phyloP scores from a whole-genome alignment of 2,329 filamentous ascomycete species.

The Cadophora luteo-olivacea region DNA sequence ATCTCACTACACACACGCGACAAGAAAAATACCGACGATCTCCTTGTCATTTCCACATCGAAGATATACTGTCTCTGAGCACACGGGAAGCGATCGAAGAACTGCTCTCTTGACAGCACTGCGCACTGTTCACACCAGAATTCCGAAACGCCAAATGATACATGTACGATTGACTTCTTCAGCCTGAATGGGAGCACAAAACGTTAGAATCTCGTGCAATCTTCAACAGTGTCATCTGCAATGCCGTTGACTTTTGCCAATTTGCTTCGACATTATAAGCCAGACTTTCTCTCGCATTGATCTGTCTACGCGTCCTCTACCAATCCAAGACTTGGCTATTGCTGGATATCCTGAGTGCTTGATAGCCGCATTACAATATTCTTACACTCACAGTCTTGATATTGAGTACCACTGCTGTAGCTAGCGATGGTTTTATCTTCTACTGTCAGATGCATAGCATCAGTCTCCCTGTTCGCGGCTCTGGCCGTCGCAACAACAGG shows the following conservation, averaged over 20 bases:
- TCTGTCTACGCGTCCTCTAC: not conserved
- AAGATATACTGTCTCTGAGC: not conserved
- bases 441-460: not conserved
- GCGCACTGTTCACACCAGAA: not conserved
- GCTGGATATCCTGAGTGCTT: not conserved
- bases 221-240: not conserved
- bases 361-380: conserved; percentile 1
- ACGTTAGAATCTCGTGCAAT: not conserved
- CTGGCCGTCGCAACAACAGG: conserved; percentile 5
- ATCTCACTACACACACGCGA: not conserved
- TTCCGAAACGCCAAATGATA: conserved; percentile 11
- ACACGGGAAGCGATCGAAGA: not conserved
- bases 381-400: not conserved
- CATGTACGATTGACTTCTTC: not conserved
- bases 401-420: not conserved
- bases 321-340: not conserved
- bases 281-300: not conserved
- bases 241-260: not conserved
- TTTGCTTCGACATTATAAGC: not conserved
- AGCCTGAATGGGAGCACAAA: not conserved
- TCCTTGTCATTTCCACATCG: conserved; percentile 1
- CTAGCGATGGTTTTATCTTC: not conserved
- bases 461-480: not conserved
- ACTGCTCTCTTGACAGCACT: too few relatives aligned
- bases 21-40: not conserved